phyloP scores from a whole-genome alignment of 2,329 filamentous ascomycete genomes.

The Mycosphaerella arachidis region DNA sequence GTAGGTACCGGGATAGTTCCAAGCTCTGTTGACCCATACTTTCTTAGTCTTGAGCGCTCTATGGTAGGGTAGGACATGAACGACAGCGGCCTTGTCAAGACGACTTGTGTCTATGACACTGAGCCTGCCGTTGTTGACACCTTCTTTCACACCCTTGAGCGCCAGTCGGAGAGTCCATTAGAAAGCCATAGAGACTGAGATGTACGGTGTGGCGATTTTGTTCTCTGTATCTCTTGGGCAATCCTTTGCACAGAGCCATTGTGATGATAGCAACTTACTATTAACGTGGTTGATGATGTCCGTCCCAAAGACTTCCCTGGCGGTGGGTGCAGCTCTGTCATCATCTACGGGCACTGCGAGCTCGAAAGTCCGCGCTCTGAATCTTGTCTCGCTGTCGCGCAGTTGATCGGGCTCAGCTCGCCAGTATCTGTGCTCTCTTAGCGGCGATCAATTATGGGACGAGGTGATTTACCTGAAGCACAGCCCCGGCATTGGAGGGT shows the following conservation, averaged over 20 bases:
- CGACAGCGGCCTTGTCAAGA: conserved; percentile 6
- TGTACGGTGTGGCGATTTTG: conserved; percentile 7
- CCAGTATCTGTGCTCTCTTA: not conserved
- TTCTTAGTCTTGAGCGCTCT: conserved; percentile 5
- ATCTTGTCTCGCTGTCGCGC: not conserved
- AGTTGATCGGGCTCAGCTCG: not conserved
- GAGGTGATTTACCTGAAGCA: not conserved
- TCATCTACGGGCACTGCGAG: not conserved
- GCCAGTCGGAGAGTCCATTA: conserved; percentile 13
- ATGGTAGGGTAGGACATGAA: conserved; percentile 6
- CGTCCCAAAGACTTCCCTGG: not conserved
- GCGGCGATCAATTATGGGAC: not conserved
- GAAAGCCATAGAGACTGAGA: conserved; percentile 13
- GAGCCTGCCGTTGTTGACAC: conserved; percentile 6
- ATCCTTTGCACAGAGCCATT: not conserved
- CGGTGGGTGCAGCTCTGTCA: not conserved
- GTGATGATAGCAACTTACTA: not conserved
- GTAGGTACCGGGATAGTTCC: conserved; percentile 9
- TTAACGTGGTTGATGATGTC: not conserved
- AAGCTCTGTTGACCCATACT: conserved; percentile 1
- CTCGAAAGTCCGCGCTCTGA: not conserved
- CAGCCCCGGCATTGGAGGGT: not conserved
- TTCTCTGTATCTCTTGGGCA: not conserved
- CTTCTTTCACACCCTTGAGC: conserved; percentile 3
- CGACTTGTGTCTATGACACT: conserved; percentile 11